These are phyloP conservation scores for Smittium culicis DNA, from an alignment of 371 early-diverging fungal genomes.

Conservation along the genomic window DNA sequence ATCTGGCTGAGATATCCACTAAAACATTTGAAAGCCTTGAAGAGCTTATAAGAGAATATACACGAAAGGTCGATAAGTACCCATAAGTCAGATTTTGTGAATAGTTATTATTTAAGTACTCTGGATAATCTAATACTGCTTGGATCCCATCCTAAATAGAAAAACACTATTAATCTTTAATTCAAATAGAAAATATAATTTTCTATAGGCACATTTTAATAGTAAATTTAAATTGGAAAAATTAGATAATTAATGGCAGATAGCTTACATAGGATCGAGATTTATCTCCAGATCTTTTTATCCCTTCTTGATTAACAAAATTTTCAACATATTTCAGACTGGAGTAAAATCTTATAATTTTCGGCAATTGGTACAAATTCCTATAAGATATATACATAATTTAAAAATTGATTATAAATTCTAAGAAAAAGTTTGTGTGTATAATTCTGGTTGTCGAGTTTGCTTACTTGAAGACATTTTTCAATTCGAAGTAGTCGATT, in stretches of 20 bases:
- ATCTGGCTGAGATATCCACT: neutral
- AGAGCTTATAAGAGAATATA: neutral
- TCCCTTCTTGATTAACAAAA: neutral
- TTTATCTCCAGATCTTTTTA: neutral
- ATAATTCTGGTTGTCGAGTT: neutral
- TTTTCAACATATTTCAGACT: neutral
- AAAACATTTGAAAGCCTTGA: neutral
- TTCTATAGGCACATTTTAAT: neutral
- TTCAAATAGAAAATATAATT: neutral
- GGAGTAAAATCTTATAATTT: neutral
- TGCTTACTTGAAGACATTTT: neutral
- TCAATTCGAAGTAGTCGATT: neutral
- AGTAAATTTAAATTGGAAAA: neutral
- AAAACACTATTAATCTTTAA: too few species aligned
- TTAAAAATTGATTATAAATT: neutral
- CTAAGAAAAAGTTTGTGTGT: neutral
- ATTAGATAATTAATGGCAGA: neutral
- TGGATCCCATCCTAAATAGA: neutral
- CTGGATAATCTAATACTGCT: neutral
- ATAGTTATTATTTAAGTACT: neutral
- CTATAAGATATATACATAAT: neutral
- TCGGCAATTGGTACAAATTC: too few species aligned
- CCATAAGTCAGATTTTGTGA: neutral
- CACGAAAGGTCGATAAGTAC: neutral
- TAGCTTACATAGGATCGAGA: too few species aligned